A percentile compares a stretch with the other conserved stretches of the same genome.
These are phyloP conservation scores for Fusarium secorum DNA, from an alignment of 2,329 filamentous ascomycete species.

Conservation along the genomic window DNA sequence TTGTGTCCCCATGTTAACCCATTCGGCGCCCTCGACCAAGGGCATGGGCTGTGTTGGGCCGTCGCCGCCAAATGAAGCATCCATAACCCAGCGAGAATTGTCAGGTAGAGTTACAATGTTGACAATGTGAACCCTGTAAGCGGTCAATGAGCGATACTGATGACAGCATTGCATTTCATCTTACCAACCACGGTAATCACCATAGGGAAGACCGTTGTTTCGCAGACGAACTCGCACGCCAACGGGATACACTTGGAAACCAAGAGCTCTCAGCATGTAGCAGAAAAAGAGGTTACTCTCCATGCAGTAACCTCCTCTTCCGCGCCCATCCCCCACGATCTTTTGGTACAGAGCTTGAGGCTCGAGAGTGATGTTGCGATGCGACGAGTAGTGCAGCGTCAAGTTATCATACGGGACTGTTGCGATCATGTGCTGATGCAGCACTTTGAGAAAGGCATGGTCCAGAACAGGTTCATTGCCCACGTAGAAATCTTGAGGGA, in stretches of 20 bases:
- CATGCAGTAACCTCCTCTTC: constrained; percentile 68
- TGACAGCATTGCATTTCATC: constrained; percentile 22
- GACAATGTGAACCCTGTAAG: constrained; percentile 61
- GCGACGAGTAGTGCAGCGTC: constrained; percentile 58
- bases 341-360: constrained; percentile 59
- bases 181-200: constrained; percentile 58
- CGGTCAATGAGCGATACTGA: neutral
- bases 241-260: constrained; percentile 62
- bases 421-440: constrained; percentile 57
- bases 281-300: constrained; percentile 64
- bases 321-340: constrained; percentile 52
- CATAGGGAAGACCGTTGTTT: constrained; percentile 49
- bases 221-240: constrained; percentile 60
- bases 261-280: constrained; percentile 59
- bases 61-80: constrained; percentile 72
- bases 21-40: constrained; percentile 54
- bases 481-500: constrained; percentile 41
- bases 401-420: constrained; percentile 66
- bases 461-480: constrained; percentile 41
- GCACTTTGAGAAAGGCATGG: constrained; percentile 47
- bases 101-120: constrained; percentile 65
- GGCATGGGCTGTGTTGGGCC: constrained; percentile 65
- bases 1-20: constrained; percentile 61
- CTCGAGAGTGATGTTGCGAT: constrained; percentile 52
- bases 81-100: constrained; percentile 60